phyloP scores from a whole-genome alignment of 768 basidiomycete species.

The Lenzites betulinus region DNA sequence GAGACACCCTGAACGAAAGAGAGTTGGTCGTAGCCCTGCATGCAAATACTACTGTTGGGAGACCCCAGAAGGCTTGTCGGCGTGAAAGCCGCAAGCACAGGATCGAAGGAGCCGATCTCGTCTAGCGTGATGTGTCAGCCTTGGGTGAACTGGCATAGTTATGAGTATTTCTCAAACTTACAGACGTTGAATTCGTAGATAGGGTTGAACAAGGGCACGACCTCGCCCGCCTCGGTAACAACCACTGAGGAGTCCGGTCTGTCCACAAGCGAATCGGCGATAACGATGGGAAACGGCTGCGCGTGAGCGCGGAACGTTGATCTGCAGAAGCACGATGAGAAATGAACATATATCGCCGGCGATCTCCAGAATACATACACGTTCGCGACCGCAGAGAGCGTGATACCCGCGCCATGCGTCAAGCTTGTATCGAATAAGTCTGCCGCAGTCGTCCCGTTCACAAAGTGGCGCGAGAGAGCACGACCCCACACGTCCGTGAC shows the following conservation, averaged over 20 bases:
- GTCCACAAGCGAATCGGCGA: constrained; percentile 54
- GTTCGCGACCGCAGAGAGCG: constrained; percentile 59
- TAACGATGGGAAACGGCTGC: constrained; percentile 70
- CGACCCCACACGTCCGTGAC: constrained; percentile 66
- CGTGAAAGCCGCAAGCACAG: constrained; percentile 67
- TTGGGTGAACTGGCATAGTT: background rate
- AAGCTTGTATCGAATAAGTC: constrained; percentile 64
- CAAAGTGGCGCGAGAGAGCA: constrained; percentile 71
- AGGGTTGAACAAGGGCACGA: constrained; percentile 39
- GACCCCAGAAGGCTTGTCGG: constrained; percentile 69
- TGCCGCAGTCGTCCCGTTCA: constrained; percentile 58
- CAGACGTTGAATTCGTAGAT: constrained; percentile 37
- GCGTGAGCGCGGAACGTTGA: constrained; percentile 50
- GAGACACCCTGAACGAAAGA: constrained; percentile 78
- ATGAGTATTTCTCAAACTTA: background rate
- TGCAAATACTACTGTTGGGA: constrained; percentile 60
- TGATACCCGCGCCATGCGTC: constrained; percentile 71
- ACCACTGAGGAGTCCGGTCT: constrained; percentile 42
- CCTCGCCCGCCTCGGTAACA: constrained; percentile 54
- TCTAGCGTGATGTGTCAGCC: constrained; percentile 47
- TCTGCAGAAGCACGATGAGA: constrained; percentile 29
- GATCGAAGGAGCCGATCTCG: constrained; percentile 77
- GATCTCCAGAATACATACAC: constrained; percentile 19
- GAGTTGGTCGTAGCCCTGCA: constrained; percentile 72
- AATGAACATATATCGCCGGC: background rate